Evolutionary conservation across 305 asterid genomes (phyloP), one percentile per base, ranked within the genome.

Genomic region (Solanum aculeatissimum): DNA sequence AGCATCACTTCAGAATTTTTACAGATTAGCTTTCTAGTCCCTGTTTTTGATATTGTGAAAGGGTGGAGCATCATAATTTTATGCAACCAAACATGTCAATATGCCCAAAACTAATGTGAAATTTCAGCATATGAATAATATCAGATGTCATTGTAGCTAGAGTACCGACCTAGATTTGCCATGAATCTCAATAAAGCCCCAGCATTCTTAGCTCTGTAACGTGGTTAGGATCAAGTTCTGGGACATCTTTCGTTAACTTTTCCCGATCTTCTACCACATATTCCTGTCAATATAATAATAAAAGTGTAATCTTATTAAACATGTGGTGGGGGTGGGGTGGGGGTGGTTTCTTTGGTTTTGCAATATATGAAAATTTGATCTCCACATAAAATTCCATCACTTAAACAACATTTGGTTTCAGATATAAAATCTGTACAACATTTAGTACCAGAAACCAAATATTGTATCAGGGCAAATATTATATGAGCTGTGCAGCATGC

Each of bases 201-300:
- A 87, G 43, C 84, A 87, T 68, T n/a, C 87, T 86, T 68, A 85
- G 85, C 85, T 89, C 91, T 2, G 91, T 85, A 35, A 88, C 79
- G 38, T 89, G 92, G 74, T 88, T 86, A 69, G 90, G 87, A 51
- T 87, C 89, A 29, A 90, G 90, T 65, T 81, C 87, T 10, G 88
- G 91, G 60, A 84, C 89, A 11, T 89, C 94, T 87, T 93, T 93
- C 83, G 85, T 88, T 35, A 83, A 54, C 55, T 92, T 88, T 88
- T 94, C 98, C 29, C 95, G 91, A 89, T 95, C 99, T 95, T 94
- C 95, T 79, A 96, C 99, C 80, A 96, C 91, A 83, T 93, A 96
- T 86, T 96, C 99, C 99, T 96, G 92, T 65, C 80, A 55, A 66
- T 78, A 71, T 23, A 80, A 80, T n/a, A 84, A 25, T 21, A 21